phyloP scores from a whole-genome alignment of 1,284 basidiomycete genomes.

The Pseudozyma sp. region DNA sequence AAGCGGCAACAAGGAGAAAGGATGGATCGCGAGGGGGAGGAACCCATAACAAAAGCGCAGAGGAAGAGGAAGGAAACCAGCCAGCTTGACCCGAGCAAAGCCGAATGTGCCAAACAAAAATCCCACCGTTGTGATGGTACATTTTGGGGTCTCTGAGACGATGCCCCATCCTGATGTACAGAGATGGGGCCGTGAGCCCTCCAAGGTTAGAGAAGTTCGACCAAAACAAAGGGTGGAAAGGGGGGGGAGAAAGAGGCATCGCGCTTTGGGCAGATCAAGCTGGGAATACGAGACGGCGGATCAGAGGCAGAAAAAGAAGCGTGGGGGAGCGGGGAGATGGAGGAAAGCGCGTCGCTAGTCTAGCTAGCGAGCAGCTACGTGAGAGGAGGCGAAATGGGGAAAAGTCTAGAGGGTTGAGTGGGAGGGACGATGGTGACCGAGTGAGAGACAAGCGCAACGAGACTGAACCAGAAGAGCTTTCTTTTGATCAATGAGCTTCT shows the following conservation, averaged over 20 bases:
- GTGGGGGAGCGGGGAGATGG: neutral
- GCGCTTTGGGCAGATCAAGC: conserved; percentile 48
- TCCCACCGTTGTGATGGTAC: neutral
- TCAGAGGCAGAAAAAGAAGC: neutral
- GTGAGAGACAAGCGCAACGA: neutral
- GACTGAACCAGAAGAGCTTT: neutral
- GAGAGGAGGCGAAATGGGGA: neutral
- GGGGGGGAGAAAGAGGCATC: conserved; percentile 11
- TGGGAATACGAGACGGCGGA: conserved; percentile 20
- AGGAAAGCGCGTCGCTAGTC: neutral
- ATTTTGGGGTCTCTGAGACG: conserved; percentile 40
- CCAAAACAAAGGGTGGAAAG: too few relatives aligned
- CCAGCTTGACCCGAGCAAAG: conserved; percentile 48
- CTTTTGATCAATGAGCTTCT: conserved; percentile 35
- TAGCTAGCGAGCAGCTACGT: conserved; percentile 8
- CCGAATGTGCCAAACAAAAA: conserved; percentile 6
- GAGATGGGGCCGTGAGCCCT: conserved; percentile 38
- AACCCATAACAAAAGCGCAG: neutral
- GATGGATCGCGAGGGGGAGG: too few relatives aligned
- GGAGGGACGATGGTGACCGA: neutral
- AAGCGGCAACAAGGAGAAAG: neutral
- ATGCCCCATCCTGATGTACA: conserved; percentile 14
- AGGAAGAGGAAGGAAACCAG: conserved; percentile 16
- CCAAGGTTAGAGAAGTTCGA: conserved; percentile 6
- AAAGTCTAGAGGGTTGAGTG: conserved; percentile 3